Evolutionary conservation across 805 yeast genomes (phyloP), one percentile per base, ranked within the genome.

Genomic region (Kluyveromyces wickerhamii): DNA sequence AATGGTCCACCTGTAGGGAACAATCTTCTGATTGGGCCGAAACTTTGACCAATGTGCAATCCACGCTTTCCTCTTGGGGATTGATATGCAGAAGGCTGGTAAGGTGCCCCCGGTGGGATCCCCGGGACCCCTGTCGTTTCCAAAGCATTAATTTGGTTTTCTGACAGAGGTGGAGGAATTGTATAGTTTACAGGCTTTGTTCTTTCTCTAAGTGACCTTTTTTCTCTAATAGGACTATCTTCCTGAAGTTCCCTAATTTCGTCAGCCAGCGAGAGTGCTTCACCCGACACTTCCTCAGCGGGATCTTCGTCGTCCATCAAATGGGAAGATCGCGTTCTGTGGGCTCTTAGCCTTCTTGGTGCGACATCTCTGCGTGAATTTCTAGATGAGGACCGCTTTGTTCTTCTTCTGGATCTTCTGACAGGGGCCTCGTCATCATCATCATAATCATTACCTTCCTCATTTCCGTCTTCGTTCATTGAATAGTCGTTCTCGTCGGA

Each of bases 1-100:
- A 89, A 89, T 2, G 98, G 98, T 0, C 98, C 98, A 11, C 87
- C 86, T 0, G 96, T 89, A 5, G 96, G 94, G 51, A 83, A 88
- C 24, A 92, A 62, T 26, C 95, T 71, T 49, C 87, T 71, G 26
- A 81, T 54, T 18, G 69, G 72, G 28, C 72, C 74, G 35, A 51
- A 52, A 12, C 65, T 53, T 5, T 60, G 51, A 13, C 67, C 59
- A n/a, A 62, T 58, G 26, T 68, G 57, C 28, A 62, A 47, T 10
- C 57, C 54, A 11, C 58, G 50, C 44, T 69, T 63, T 13, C 57
- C 48, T 12, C 69, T 61, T 20, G 60, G 59, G 11, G 47, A 44
- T 26, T 57, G 40, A 45, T 58, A 28, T 21, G 32, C 13, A 15
- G 36, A 31, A n/a, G 44, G 36, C 22, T 37, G 34, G 33, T 24